Percentiles rank a stretch among this genome's conserved stretches.
Conservation (phyloP, 2,329 filamentous ascomycete species). For the Neopestalotiopsis sp. region DNA sequence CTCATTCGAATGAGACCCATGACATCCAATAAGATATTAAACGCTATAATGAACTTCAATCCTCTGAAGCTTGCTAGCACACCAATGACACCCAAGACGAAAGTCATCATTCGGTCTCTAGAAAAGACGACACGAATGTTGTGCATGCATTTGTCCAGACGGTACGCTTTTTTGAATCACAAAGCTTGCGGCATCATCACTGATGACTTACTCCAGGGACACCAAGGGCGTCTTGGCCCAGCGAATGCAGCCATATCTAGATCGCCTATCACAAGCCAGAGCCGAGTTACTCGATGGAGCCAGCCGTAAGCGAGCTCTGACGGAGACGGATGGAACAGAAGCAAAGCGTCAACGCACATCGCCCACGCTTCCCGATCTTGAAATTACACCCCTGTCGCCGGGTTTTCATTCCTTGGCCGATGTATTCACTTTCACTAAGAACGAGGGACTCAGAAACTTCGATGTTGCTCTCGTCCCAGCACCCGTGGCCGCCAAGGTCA, state of each 20-base stretch:
- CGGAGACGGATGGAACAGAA: conserved; percentile 76
- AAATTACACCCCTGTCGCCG: conserved; percentile 73
- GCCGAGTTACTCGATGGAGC: conserved; percentile 81
- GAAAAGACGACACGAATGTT: conserved; percentile 89
- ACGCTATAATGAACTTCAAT: conserved; percentile 88
- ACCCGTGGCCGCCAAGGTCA: conserved; percentile 78
- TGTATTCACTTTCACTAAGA: conserved; percentile 83
- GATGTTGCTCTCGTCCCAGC: conserved; percentile 80
- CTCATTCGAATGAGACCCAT: conserved; percentile 82
- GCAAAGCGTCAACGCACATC: conserved; percentile 79
- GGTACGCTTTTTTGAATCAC: conserved; percentile 51
- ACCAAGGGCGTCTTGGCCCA: conserved; percentile 76
- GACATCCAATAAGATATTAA: conserved; percentile 84
- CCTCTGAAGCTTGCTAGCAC: conserved; percentile 81
- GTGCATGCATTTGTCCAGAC: conserved; percentile 81
- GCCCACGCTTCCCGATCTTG: conserved; percentile 46
- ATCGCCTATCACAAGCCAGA: conserved; percentile 79
- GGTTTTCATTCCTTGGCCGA: conserved; percentile 82
- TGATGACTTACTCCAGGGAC: conserved; percentile 59
- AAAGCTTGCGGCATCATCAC: background rate
- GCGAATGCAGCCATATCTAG: conserved; percentile 86
- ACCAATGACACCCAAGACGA: conserved; percentile 78
- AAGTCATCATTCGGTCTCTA: conserved; percentile 89
- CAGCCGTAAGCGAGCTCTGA: conserved; percentile 76
- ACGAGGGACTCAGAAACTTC: conserved; percentile 76